phyloP scores from a whole-genome alignment of 2,329 filamentous ascomycete genomes.

The Curvularia sp. region DNA sequence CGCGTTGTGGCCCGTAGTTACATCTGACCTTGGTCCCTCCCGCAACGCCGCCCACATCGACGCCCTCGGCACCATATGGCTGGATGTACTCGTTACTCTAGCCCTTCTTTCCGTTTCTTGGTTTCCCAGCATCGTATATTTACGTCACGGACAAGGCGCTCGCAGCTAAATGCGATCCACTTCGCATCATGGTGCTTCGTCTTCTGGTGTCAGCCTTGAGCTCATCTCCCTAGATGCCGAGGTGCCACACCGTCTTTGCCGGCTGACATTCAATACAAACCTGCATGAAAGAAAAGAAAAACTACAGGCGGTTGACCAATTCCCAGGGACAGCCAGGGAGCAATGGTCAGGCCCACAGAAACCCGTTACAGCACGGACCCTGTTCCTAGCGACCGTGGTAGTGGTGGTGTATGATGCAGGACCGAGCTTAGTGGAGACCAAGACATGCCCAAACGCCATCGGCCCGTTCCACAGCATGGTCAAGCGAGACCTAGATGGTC shows the following conservation, averaged over 20 bases:
- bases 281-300: neutral
- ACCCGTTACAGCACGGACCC: slow-evolving; percentile 8
- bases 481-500: slow-evolving; percentile 9
- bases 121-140: neutral
- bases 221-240: slow-evolving; percentile 3
- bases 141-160: slow-evolving; percentile 19
- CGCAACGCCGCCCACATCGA: neutral
- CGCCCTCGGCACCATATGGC: neutral
- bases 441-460: slow-evolving; percentile 1
- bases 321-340: slow-evolving; percentile 10
- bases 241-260: slow-evolving; percentile 1
- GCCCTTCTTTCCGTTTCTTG: neutral
- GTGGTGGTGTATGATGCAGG: slow-evolving; percentile 1
- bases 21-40: slow-evolving; percentile 4
- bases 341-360: neutral
- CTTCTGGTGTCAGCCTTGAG: slow-evolving; percentile 1
- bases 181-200: neutral
- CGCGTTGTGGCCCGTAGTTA: neutral
- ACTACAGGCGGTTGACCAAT: neutral
- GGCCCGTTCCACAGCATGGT: slow-evolving; percentile 20
- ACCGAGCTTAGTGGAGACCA: neutral
- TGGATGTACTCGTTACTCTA: neutral
- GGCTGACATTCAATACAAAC: slow-evolving; percentile 14
- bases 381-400: neutral
- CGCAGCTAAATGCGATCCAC: slow-evolving; percentile 15